These are phyloP conservation scores for Apiospora koreana DNA, from an alignment of 2,329 filamentous ascomycete genomes.

Conservation along the genomic window DNA sequence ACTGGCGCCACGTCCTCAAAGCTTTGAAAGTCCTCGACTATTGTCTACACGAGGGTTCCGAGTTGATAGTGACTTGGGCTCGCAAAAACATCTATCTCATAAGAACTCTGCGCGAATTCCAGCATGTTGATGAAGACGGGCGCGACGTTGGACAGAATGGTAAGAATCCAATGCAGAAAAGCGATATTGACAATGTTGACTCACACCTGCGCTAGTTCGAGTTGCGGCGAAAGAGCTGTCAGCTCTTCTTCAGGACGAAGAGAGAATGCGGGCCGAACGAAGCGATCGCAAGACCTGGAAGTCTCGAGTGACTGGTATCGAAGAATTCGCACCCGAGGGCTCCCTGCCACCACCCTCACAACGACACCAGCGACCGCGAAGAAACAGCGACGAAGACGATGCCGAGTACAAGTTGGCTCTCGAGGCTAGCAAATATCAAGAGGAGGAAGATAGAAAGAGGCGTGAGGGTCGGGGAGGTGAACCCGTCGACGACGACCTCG, in stretches of 20 bases:
- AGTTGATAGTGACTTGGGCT: slow-evolving; percentile 95
- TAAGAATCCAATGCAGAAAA: slow-evolving; percentile 40
- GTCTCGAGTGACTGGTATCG: slow-evolving; percentile 89
- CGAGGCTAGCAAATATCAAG: slow-evolving; percentile 92
- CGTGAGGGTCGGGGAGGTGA: slow-evolving; percentile 63
- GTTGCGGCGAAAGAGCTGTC: slow-evolving; percentile 96
- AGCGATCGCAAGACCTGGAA: slow-evolving; percentile 95
- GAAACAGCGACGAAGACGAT: slow-evolving; percentile 72
- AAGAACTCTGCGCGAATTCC: slow-evolving; percentile 96
- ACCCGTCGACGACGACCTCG: slow-evolving; percentile 80
- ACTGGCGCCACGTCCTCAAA: slow-evolving; percentile 98
- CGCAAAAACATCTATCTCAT: slow-evolving; percentile 98
- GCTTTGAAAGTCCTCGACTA: slow-evolving; percentile 98
- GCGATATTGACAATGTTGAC: neutral
- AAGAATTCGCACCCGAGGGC: slow-evolving; percentile 67
- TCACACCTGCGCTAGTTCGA: slow-evolving; percentile 63
- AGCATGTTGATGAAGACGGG: slow-evolving; percentile 94
- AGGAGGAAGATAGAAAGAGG: slow-evolving; percentile 83
- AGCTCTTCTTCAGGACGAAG: slow-evolving; percentile 88
- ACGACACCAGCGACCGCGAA: slow-evolving; percentile 44
- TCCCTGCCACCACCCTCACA: slow-evolving; percentile 39
- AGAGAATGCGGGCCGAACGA: slow-evolving; percentile 85
- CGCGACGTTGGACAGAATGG: slow-evolving; percentile 96
- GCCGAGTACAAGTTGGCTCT: slow-evolving; percentile 87
- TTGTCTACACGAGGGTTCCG: slow-evolving; percentile 94